Evolutionary conservation across 768 basidiomycete genomes (phyloP).

Genomic region (Trametes coccinea): DNA sequence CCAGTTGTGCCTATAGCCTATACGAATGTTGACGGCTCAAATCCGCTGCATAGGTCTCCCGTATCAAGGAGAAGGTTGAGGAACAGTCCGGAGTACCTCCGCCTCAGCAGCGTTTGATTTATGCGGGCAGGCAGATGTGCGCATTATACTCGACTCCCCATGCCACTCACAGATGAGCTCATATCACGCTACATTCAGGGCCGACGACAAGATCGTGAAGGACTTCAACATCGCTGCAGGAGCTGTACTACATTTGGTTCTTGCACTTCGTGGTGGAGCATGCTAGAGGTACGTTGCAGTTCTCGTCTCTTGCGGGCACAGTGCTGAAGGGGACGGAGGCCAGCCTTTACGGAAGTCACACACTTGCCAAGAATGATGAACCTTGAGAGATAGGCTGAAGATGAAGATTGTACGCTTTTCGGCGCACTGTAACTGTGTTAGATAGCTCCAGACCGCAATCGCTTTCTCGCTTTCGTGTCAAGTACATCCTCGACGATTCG

Average conservation of each 20-base stretch:
- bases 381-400: slow-evolving; percentile 6
- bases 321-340: neutral
- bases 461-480: slow-evolving; percentile 13
- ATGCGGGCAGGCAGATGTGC: slow-evolving; percentile 90
- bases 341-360: neutral
- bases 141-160: slow-evolving; percentile 26
- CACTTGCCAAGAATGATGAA: neutral
- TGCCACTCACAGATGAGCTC: neutral
- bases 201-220: slow-evolving; percentile 86
- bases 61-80: slow-evolving; percentile 97
- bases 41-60: slow-evolving; percentile 62
- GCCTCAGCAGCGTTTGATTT: slow-evolving; percentile 93
- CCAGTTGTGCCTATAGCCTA: neutral
- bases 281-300: slow-evolving; percentile 38
- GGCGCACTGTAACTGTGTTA: slow-evolving; percentile 16
- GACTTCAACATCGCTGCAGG: slow-evolving; percentile 86
- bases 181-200: slow-evolving; percentile 45
- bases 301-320: neutral
- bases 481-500: too few relatives aligned
- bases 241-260: slow-evolving; percentile 88
- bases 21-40: neutral
- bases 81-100: slow-evolving; percentile 98
- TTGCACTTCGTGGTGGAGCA: slow-evolving; percentile 87
- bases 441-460: neutral
- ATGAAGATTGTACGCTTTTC: slow-evolving; percentile 2